Evolutionary conservation across 1,284 basidiomycete species (phyloP).

Genomic region (Microbotryomycetes sp.): DNA sequence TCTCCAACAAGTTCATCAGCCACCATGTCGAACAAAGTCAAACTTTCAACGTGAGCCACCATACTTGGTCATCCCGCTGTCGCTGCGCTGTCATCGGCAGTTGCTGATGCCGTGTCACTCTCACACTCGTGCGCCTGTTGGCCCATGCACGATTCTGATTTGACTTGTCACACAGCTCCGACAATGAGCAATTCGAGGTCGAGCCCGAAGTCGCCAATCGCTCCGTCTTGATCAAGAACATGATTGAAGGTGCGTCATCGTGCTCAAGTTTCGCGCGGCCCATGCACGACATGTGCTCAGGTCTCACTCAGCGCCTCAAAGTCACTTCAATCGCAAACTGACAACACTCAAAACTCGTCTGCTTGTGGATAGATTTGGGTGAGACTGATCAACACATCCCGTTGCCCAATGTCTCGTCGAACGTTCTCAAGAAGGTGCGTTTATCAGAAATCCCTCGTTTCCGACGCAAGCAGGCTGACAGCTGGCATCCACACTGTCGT

Average conservation of each 20-base stretch:
- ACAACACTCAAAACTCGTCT: too few relatives aligned
- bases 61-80: neutral
- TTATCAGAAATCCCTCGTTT: neutral
- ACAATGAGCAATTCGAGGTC: constrained; percentile 90
- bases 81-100: neutral
- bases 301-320: neutral
- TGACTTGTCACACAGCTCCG: constrained; percentile 54
- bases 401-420: constrained; percentile 91
- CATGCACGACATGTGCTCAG: neutral
- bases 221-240: constrained; percentile 95
- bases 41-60: neutral
- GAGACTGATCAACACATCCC: constrained; percentile 86
- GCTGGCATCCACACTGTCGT: too few relatives aligned
- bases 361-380: constrained; percentile 64
- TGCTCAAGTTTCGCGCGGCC: neutral
- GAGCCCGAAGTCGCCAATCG: constrained; percentile 86
- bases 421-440: constrained; percentile 87
- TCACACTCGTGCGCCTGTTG: too few relatives aligned
- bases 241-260: constrained; percentile 79
- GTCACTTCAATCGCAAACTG: neutral
- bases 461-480: neutral
- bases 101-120: neutral
- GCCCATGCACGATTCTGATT: neutral
- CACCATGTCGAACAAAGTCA: neutral
- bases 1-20: too few relatives aligned